Evolutionary conservation across 192 early-diverging fungal species (phyloP).

Genomic region (Podila clonocystis): DNA sequence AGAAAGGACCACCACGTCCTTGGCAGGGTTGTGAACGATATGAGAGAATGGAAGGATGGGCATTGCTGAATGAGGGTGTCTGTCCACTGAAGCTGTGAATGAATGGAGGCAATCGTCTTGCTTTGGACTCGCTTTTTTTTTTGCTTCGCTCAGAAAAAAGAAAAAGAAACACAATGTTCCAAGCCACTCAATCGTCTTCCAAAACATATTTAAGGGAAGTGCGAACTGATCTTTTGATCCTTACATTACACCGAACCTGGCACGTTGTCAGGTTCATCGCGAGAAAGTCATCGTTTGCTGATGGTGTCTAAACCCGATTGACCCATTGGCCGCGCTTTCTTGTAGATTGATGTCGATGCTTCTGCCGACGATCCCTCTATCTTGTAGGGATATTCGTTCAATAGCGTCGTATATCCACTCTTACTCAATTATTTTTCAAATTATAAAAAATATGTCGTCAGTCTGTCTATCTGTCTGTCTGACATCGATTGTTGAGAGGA

Average conservation of each 20-base stretch:
- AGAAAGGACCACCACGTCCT: conserved; percentile 56
- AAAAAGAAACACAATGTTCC: conserved; percentile 1
- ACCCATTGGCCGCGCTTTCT: conserved; percentile 2
- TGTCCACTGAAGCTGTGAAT: neutral
- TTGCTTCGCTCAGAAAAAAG: neutral
- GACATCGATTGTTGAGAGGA: too few species aligned
- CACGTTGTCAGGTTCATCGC: conserved; percentile 3
- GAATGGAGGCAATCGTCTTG: neutral
- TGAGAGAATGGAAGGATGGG: conserved; percentile 57
- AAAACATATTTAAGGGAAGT: neutral
- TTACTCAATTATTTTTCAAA: neutral
- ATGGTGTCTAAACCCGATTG: neutral
- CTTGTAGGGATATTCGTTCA: conserved; percentile 3
- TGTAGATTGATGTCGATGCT: neutral
- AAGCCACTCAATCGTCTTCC: neutral
- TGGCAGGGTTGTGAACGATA: conserved; percentile 54
- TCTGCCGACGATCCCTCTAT: conserved; percentile 3
- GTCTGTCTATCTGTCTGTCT: too few species aligned
- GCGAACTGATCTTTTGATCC: neutral
- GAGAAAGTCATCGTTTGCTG: neutral
- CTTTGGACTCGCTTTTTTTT: conserved; percentile 4
- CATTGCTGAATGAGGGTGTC: conserved; percentile 13
- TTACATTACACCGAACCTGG: conserved; percentile 3
- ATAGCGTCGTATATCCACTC: neutral
- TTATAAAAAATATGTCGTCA: neutral